These are phyloP conservation scores for Eucommia ulmoides DNA, from an alignment of 257 asterid genomes.

Conservation along the genomic window DNA sequence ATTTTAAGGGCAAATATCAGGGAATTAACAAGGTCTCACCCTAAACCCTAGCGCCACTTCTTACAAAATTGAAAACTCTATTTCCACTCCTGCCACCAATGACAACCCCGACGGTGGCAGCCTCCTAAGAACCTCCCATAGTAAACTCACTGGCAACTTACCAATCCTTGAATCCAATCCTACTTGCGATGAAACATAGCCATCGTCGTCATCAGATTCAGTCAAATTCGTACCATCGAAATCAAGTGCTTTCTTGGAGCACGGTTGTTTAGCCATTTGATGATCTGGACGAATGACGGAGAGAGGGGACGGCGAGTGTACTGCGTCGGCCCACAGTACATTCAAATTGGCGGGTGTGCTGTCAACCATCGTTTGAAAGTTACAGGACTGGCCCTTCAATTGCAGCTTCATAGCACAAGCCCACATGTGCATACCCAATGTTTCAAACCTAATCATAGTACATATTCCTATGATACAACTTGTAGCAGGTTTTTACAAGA, in stretches of 20 bases:
- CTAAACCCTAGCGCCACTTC: too few species aligned
- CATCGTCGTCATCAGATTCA: conserved; percentile 17
- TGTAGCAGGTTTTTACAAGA: too few species aligned
- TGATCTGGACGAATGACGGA: conserved; percentile 19
- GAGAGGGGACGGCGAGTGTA: conserved; percentile 21
- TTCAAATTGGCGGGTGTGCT: too few species aligned
- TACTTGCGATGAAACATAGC: conserved; percentile 4
- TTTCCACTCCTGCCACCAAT: conserved; percentile 66
- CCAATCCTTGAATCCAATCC: conserved; percentile 29
- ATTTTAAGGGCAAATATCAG: too few species aligned
- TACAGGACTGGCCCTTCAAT: conserved; percentile 71
- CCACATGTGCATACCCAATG: too few species aligned
- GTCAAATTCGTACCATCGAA: conserved; percentile 57
- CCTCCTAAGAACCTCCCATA: conserved; percentile 86
- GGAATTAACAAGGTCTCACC: too few species aligned
- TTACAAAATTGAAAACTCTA: too few species aligned
- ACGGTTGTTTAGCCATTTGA: conserved; percentile 13
- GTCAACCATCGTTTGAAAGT: conserved; percentile 3
- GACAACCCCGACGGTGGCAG: conserved; percentile 62
- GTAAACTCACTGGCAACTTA: conserved; percentile 39
- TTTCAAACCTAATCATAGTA: too few species aligned
- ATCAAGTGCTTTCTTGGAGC: conserved; percentile 50
- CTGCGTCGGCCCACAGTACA: conserved; percentile 17
- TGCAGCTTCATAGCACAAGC: too few species aligned
- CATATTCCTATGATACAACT: too few species aligned